Evolutionary conservation across 2,329 filamentous ascomycete genomes (phyloP).

Genomic region (Blastomyces percursus): DNA sequence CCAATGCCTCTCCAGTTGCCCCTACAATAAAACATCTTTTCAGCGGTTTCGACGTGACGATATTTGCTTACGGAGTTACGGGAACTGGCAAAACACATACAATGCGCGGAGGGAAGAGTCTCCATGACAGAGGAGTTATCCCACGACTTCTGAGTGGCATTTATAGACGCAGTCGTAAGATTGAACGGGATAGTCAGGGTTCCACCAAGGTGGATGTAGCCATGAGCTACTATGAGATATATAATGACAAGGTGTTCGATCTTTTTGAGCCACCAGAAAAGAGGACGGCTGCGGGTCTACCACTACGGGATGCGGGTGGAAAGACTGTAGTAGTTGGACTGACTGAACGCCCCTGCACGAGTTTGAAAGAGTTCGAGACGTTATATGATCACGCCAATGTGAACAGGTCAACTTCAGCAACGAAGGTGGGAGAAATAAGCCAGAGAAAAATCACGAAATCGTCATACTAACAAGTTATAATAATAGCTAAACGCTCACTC

Average conservation of each 20-base stretch:
- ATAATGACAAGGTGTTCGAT: constrained; percentile 92
- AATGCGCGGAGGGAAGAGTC: constrained; percentile 80
- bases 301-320: constrained; percentile 72
- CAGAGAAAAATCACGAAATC: neutral
- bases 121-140: constrained; percentile 79
- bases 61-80: constrained; percentile 89
- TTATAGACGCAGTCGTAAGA: constrained; percentile 74
- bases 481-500: constrained; percentile 71
- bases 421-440: constrained; percentile 47
- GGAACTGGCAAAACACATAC: constrained; percentile 94
- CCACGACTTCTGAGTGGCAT: constrained; percentile 74
- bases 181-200: constrained; percentile 64
- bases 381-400: constrained; percentile 87
- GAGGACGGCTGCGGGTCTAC: constrained; percentile 67
- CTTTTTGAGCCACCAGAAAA: constrained; percentile 81
- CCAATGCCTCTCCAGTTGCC: constrained; percentile 48
- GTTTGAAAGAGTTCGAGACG: constrained; percentile 78
- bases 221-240: constrained; percentile 91
- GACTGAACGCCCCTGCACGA: constrained; percentile 69
- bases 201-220: constrained; percentile 60
- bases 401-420: constrained; percentile 79
- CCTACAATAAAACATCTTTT: constrained; percentile 88
- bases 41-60: constrained; percentile 67
- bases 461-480: constrained; percentile 14
- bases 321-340: constrained; percentile 81